Evolutionary conservation across 495 filamentous ascomycete genomes (phyloP).

Genomic region (Penicillium mononematosum): DNA sequence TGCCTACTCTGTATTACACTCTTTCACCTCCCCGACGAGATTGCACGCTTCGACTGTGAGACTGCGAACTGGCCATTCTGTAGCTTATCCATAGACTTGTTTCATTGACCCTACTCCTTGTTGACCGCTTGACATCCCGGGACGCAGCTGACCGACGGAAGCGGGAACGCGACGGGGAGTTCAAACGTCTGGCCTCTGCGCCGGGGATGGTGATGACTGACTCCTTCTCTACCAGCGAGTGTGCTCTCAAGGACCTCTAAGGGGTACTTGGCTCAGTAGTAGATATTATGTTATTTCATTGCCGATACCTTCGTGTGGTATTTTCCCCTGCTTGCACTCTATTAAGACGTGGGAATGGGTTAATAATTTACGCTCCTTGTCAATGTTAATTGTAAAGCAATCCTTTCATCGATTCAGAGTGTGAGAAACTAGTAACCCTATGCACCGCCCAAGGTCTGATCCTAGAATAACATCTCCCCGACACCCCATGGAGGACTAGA

Average conservation of each 20-base stretch:
- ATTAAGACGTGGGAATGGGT: background rate
- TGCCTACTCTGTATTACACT: background rate
- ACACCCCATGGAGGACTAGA: background rate
- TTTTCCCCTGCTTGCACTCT: background rate
- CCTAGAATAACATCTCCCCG: background rate
- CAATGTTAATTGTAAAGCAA: background rate
- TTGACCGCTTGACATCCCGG: slow-evolving; percentile 38
- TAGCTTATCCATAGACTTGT: slow-evolving; percentile 14
- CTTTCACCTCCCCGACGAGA: background rate
- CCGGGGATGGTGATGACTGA: slow-evolving; percentile 12
- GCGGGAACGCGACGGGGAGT: slow-evolving; percentile 25
- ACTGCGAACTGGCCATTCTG: background rate
- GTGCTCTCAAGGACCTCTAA: background rate
- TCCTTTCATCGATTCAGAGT: background rate
- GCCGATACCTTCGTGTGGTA: too few relatives aligned
- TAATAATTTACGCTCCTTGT: background rate
- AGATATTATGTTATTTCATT: background rate
- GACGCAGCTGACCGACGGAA: slow-evolving; percentile 35
- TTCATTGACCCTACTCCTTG: slow-evolving; percentile 31
- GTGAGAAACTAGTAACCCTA: background rate
- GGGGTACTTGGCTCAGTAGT: background rate
- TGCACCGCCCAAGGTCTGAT: background rate
- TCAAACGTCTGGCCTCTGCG: slow-evolving; percentile 10
- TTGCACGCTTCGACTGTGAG: background rate
- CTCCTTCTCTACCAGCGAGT: background rate